Conservation (phyloP, 2,329 filamentous ascomycete species). For the Arthrobotrys megalospora region DNA sequence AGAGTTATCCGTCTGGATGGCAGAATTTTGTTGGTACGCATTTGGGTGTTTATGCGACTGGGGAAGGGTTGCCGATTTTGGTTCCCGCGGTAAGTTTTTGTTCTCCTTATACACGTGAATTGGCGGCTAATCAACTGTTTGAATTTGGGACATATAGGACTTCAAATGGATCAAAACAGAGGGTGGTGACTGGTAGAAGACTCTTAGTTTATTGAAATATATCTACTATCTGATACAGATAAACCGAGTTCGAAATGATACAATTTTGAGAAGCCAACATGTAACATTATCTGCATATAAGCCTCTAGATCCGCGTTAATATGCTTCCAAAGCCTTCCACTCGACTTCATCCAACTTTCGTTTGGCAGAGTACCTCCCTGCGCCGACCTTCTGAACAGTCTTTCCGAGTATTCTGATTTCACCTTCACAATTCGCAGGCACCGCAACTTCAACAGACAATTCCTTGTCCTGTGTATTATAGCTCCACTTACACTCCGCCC, state of each 20-base stretch:
- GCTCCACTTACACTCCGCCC: slow-evolving; percentile 50
- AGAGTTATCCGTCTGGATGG: slow-evolving; percentile 61
- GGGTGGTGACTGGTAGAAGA: slow-evolving; percentile 44
- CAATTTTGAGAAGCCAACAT: no score
- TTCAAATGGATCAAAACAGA: slow-evolving; percentile 62
- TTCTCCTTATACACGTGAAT: neutral
- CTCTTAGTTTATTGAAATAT: no score
- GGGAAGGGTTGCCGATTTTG: slow-evolving; percentile 53
- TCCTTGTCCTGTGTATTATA: slow-evolving; percentile 38
- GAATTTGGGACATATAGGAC: slow-evolving; percentile 38
- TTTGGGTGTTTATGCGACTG: slow-evolving; percentile 62
- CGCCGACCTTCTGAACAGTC: slow-evolving; percentile 33
- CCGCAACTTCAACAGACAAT: slow-evolving; percentile 37
- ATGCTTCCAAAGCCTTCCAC: slow-evolving; percentile 39
- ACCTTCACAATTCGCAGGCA: slow-evolving; percentile 46
- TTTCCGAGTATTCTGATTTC: slow-evolving; percentile 42
- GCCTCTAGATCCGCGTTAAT: neutral
- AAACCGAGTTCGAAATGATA: no score
- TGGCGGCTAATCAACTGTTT: slow-evolving; percentile 3
- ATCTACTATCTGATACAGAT: no score
- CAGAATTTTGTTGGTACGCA: slow-evolving; percentile 62
- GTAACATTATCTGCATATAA: neutral
- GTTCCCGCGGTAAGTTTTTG: slow-evolving; percentile 58
- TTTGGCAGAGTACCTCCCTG: slow-evolving; percentile 30
- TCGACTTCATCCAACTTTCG: slow-evolving; percentile 27